Evolutionary conservation across 2,329 filamentous ascomycete genomes (phyloP).

Genomic region (Phialophora tarda): DNA sequence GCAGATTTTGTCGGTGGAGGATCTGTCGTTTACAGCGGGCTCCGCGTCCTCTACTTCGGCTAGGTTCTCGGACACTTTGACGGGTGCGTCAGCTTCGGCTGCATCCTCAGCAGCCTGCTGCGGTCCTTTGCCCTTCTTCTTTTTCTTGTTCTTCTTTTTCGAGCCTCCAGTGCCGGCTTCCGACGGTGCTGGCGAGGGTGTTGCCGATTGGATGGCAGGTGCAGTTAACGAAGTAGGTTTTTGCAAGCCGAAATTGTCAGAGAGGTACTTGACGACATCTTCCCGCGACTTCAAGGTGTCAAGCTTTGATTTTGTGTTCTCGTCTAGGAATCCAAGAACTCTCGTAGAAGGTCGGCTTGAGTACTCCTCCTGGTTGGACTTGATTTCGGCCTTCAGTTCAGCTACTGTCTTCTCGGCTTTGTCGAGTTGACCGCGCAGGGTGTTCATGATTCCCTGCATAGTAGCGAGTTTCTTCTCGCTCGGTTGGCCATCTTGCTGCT

Average conservation of each 20-base stretch:
- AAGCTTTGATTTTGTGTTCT: conserved; percentile 21
- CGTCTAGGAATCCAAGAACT: conserved; percentile 36
- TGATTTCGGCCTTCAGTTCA: conserved; percentile 49
- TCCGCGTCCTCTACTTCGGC: conserved; percentile 29
- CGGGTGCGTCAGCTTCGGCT: conserved; percentile 49
- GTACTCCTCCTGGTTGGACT: conserved; percentile 33
- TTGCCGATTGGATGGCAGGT: conserved; percentile 30
- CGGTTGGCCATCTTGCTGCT: conserved; percentile 44
- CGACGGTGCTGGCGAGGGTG: conserved; percentile 31
- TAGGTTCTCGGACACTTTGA: conserved; percentile 42
- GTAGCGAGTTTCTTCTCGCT: conserved; percentile 61
- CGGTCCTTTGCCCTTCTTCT: conserved; percentile 67
- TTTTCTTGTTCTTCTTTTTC: conserved; percentile 87
- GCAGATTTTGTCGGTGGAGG: conserved; percentile 36
- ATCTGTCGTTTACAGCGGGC: conserved; percentile 6
- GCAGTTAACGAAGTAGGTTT: conserved; percentile 23
- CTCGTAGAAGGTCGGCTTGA: conserved; percentile 33
- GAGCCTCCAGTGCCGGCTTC: conserved; percentile 36
- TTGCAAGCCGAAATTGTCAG: conserved; percentile 42
- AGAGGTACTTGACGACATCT: conserved; percentile 48
- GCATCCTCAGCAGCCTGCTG: conserved; percentile 44
- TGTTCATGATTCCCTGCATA: conserved; percentile 62
- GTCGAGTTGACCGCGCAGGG: conserved; percentile 59
- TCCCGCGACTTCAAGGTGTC: conserved; percentile 32
- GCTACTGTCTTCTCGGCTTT: conserved; percentile 58